Base-by-base conservation (phyloP, 2,329 filamentous ascomycete genomes). In the Fusarium haematococcum region DNA sequence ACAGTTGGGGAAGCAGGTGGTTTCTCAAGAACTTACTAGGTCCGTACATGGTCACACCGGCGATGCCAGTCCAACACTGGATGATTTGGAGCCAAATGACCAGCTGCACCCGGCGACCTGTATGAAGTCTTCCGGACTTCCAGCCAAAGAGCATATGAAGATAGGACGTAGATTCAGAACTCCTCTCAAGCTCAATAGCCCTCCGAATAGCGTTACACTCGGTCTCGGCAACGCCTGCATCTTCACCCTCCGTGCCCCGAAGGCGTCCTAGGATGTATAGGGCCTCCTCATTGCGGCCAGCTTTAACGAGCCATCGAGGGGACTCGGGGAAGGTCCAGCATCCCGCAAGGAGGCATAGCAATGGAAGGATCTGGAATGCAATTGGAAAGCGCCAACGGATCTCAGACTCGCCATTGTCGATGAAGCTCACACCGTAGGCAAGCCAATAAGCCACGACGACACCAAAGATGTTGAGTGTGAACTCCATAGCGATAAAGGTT, bases 381-480 rank as follows among this genome's bases (percentile, higher is more conserved):
- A 65, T 58, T 9, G 62, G 62, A 7, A 65, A 58, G 9, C 62
- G 62, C 62, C 62, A 65, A 13, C 48, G 50, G 37, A 65, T 39
- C 20, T 32, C 33, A 33, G 62, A 65, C 11, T 43, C 37, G 35
- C 62, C 62, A 23, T 48, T 58, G 18, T 65, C 62, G 37, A 65
- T 57, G 32, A 65, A 65, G 32, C 62, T 57, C 18, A 65, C 48
- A 2, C 62, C 62, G 6, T 57, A 65, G 8, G 62, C 62, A 4
- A 65, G 13, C 62, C 62, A 43, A 41, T 43, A 56, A 5, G 61
- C 61, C 10, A 63, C 45, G n/a, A 91, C 89, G 1, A 93, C 91
- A 76, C 92, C 92, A 57, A 93, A 90, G 70, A 94, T 93, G 78
- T 94, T 94, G 10, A 94, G 81, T 0, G 91, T 94, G 71, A 94